A percentile compares a stretch with the other conserved stretches of the same genome.
phyloP scores from a whole-genome alignment of 495 filamentous ascomycete genomes.

The Thermochaetoides thermophila region DNA sequence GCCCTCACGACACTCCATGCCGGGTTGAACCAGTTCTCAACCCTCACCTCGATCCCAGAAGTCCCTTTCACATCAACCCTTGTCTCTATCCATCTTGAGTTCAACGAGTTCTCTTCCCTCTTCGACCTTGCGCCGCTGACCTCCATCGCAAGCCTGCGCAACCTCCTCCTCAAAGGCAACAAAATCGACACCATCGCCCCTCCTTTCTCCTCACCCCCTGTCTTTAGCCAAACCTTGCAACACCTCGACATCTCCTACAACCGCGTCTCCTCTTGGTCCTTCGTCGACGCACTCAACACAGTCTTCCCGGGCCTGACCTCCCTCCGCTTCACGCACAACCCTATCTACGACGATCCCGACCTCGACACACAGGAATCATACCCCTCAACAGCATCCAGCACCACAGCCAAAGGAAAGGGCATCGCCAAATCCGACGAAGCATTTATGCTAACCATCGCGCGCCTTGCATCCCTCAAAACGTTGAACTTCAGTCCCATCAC shows the following conservation, averaged over 20 bases:
- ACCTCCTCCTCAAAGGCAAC: constrained; percentile 46
- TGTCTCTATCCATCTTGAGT: constrained; percentile 53
- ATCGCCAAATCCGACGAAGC: constrained; percentile 38
- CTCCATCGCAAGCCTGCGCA: constrained; percentile 42
- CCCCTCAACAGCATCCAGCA: not conserved
- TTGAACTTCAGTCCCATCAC: constrained; percentile 74
- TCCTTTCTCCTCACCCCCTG: constrained; percentile 9
- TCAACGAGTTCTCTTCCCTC: constrained; percentile 54
- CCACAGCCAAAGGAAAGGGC: constrained; percentile 19
- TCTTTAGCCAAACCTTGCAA: constrained; percentile 28
- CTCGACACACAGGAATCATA: too few relatives aligned
- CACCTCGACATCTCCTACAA: constrained; percentile 78
- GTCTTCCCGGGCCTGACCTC: constrained; percentile 56
- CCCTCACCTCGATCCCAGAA: constrained; percentile 28
- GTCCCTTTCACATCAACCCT: constrained; percentile 31
- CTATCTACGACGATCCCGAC: constrained; percentile 50
- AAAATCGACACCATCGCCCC: constrained; percentile 23
- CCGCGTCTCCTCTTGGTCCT: constrained; percentile 49
- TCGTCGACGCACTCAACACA: constrained; percentile 48
- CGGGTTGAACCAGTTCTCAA: constrained; percentile 32
- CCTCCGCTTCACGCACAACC: constrained; percentile 72
- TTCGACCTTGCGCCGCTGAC: constrained; percentile 42
- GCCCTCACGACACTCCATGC: constrained; percentile 40
- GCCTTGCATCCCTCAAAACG: constrained; percentile 45
- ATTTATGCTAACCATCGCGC: constrained; percentile 78